Percentiles rank a stretch among this genome's conserved stretches.
Conservation (phyloP, 2,329 filamentous ascomycete genomes). For the Aaosphaeria pasadenensis region DNA sequence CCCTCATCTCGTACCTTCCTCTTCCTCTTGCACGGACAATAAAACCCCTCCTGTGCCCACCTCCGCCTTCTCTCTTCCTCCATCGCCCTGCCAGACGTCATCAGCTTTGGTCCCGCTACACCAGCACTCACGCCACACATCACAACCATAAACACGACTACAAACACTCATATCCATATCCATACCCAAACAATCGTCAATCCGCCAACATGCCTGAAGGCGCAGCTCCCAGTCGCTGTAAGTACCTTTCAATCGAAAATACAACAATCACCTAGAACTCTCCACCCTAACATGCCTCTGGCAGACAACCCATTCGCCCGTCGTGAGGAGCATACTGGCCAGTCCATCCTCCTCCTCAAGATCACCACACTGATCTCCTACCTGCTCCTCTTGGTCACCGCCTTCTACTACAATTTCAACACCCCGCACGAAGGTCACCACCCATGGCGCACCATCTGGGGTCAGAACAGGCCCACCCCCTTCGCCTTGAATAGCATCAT, state of each 20-base stretch:
- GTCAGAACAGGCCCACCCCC: slow-evolving; percentile 68
- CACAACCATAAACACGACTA: too few species aligned
- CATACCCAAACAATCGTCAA: too few species aligned
- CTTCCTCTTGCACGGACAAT: too few species aligned
- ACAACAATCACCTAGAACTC: background rate
- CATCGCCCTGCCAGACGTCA: too few species aligned
- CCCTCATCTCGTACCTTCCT: too few species aligned
- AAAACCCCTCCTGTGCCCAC: too few species aligned
- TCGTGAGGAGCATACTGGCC: slow-evolving; percentile 62
- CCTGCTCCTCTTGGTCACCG: slow-evolving; percentile 68
- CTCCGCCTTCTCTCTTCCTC: too few species aligned
- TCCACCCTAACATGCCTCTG: slow-evolving; percentile 2
- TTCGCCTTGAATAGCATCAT: slow-evolving; percentile 70
- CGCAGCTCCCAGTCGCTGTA: background rate
- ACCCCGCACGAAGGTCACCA: slow-evolving; percentile 59
- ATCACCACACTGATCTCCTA: slow-evolving; percentile 71
- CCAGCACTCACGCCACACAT: too few species aligned
- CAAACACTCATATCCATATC: too few species aligned
- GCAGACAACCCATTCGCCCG: slow-evolving; percentile 74
- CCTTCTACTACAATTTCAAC: slow-evolving; percentile 71
- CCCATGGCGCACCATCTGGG: slow-evolving; percentile 65
- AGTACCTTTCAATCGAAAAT: background rate
- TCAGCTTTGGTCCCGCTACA: too few species aligned
- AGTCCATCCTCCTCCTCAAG: slow-evolving; percentile 69
- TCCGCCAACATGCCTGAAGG: background rate